These are phyloP conservation scores for Suillus americanus DNA, from an alignment of 768 basidiomycete genomes.

Conservation along the genomic window DNA sequence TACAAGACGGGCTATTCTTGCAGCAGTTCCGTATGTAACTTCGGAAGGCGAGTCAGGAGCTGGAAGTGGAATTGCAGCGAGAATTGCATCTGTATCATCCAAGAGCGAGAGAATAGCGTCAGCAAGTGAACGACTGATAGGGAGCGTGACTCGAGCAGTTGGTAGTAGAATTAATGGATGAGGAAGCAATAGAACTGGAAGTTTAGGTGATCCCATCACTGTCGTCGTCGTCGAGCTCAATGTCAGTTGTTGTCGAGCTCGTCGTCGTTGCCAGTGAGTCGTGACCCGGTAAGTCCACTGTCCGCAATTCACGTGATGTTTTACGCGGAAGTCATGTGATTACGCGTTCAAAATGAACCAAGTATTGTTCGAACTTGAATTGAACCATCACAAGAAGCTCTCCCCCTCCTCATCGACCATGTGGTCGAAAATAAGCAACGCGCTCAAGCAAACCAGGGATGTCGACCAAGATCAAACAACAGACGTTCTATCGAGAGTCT, in stretches of 20 bases:
- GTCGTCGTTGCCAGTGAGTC: background rate
- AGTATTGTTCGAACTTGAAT: background rate
- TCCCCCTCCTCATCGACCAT: constrained; percentile 27
- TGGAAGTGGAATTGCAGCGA: constrained; percentile 63
- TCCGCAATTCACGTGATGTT: constrained; percentile 15
- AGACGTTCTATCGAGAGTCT: constrained; percentile 51
- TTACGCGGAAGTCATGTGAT: constrained; percentile 1
- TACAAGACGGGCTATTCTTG: constrained; percentile 69
- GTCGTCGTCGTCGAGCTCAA: background rate
- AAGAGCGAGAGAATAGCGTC: constrained; percentile 66
- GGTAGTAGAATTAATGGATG: constrained; percentile 78
- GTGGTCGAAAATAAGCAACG: constrained; percentile 65
- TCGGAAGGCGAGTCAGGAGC: constrained; percentile 26
- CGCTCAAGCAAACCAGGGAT: constrained; percentile 41
- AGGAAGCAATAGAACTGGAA: constrained; percentile 69
- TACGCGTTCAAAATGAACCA: constrained; percentile 2
- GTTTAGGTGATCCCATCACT: constrained; percentile 32
- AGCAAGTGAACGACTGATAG: constrained; percentile 60
- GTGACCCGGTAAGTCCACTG: constrained; percentile 2
- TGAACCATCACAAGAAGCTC: background rate
- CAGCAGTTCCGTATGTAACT: constrained; percentile 62
- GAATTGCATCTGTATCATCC: constrained; percentile 63
- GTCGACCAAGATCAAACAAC: constrained; percentile 15
- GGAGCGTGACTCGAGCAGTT: constrained; percentile 64
- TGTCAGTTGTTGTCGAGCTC: background rate